These are phyloP conservation scores for Saturnispora halmiae DNA, from an alignment of 805 yeast species.

Conservation along the genomic window DNA sequence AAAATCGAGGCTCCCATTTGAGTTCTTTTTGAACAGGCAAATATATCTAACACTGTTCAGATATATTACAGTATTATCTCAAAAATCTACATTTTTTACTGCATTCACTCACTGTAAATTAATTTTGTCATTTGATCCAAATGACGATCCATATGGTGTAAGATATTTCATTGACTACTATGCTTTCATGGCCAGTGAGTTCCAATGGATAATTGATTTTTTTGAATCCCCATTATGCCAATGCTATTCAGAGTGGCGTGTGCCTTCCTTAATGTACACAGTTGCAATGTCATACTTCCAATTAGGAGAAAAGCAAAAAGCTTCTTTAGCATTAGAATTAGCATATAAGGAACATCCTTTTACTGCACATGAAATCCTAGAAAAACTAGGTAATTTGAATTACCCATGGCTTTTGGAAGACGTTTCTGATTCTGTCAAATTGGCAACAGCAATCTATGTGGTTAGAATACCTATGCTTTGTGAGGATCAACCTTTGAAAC, in stretches of 20 bases:
- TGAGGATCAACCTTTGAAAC: slow-evolving; percentile 38
- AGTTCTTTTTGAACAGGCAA: slow-evolving; percentile 64
- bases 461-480: slow-evolving; percentile 48
- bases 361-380: slow-evolving; percentile 43
- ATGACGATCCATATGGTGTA: slow-evolving; percentile 78
- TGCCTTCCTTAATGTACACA: slow-evolving; percentile 65
- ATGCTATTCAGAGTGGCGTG: slow-evolving; percentile 56
- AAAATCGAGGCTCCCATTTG: slow-evolving; percentile 64
- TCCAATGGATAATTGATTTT: slow-evolving; percentile 50
- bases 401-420: slow-evolving; percentile 22
- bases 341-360: slow-evolving; percentile 54
- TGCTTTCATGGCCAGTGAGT: slow-evolving; percentile 57
- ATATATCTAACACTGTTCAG: slow-evolving; percentile 67
- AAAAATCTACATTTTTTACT: slow-evolving; percentile 67
- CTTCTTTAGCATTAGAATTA: slow-evolving; percentile 35
- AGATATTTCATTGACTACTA: slow-evolving; percentile 76
- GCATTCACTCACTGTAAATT: slow-evolving; percentile 70
- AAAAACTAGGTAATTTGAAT: slow-evolving; percentile 35
- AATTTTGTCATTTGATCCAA: slow-evolving; percentile 56
- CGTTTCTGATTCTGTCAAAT: slow-evolving; percentile 27
- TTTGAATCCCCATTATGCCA: slow-evolving; percentile 46
- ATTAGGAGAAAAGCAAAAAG: slow-evolving; percentile 32
- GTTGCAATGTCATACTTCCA: slow-evolving; percentile 52
- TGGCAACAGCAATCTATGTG: slow-evolving; percentile 50
- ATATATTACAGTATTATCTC: slow-evolving; percentile 59